Conservation (phyloP, 140 eudicot species). For the Anethum foeniculum region DNA sequence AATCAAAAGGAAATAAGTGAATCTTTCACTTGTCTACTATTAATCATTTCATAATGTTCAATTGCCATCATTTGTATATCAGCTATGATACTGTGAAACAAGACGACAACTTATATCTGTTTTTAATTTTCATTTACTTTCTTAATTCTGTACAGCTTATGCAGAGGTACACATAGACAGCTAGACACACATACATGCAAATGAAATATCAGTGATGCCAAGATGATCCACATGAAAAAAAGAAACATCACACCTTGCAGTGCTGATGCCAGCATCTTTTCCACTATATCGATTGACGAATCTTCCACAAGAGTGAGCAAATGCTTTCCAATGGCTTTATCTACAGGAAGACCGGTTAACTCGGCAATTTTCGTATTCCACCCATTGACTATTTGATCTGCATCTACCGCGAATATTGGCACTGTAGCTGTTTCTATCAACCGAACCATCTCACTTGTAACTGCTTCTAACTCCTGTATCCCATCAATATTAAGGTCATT, state of each 20-base stretch:
- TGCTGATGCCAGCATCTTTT: conserved; percentile 67
- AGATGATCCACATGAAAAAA: background rate
- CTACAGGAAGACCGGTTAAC: conserved; percentile 76
- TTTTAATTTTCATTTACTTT: background rate
- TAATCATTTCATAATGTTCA: background rate
- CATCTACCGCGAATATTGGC: conserved; percentile 89
- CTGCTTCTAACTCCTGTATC: conserved; percentile 72
- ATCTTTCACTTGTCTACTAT: too few species aligned
- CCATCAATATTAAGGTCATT: conserved; percentile 76
- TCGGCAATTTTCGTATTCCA: conserved; percentile 93
- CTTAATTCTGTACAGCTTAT: background rate
- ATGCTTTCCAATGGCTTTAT: conserved; percentile 64
- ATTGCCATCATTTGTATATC: background rate
- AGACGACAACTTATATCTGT: background rate
- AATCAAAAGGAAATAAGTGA: background rate
- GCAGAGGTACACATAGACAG: background rate
- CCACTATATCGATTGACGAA: conserved; percentile 50
- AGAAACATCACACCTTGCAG: conserved; percentile 53
- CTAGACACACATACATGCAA: background rate
- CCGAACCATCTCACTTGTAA: conserved; percentile 93
- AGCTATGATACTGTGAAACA: background rate
- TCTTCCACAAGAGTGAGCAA: conserved; percentile 77
- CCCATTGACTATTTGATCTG: conserved; percentile 67
- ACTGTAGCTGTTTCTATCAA: conserved; percentile 93
- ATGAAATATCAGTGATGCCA: background rate